Conservation (phyloP, 177 flowering plant species). For the Vitis hybrid region DNA sequence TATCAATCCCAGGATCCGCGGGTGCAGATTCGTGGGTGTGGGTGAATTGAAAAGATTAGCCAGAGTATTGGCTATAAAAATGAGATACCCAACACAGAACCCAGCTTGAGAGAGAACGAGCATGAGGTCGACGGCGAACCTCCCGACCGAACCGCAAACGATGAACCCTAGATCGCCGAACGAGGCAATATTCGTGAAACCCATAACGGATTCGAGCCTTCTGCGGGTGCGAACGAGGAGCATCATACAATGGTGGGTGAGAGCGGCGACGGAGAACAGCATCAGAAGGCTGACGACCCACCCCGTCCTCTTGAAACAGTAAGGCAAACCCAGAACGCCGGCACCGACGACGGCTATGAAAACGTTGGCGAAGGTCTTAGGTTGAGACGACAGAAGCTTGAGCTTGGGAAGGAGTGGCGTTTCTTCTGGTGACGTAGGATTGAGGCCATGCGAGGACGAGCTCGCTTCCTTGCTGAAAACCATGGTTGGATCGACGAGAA, state of each 20-base stretch:
- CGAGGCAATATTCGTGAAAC: conserved; percentile 21
- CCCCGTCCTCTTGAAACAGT: conserved; percentile 24
- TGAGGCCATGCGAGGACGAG: conserved; percentile 7
- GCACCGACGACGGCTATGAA: conserved; percentile 50
- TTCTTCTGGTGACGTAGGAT: conserved; percentile 12
- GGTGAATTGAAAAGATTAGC: conserved; percentile 12
- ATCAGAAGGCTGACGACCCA: conserved; percentile 20
- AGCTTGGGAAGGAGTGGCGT: conserved; percentile 17
- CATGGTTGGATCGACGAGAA: background rate
- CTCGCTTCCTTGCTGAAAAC: conserved; percentile 1
- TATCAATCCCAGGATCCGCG: conserved; percentile 12
- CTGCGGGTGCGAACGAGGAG: conserved; percentile 27
- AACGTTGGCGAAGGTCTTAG: conserved; percentile 44
- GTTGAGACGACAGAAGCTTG: conserved; percentile 26
- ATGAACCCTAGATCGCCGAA: conserved; percentile 32
- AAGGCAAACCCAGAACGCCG: conserved; percentile 31
- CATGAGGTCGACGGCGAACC: conserved; percentile 28
- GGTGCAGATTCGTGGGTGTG: background rate
- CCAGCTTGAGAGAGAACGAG: conserved; percentile 36
- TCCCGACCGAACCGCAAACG: conserved; percentile 30
- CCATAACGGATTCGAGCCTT: conserved; percentile 17
- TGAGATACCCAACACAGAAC: conserved; percentile 34
- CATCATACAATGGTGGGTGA: conserved; percentile 30
- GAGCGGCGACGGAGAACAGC: conserved; percentile 18
- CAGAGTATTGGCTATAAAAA: conserved; percentile 34